Evolutionary conservation across 1,284 basidiomycete genomes (phyloP), one percentile per base, ranked within the genome.

Genomic region (Xerocomus amazonicus): DNA sequence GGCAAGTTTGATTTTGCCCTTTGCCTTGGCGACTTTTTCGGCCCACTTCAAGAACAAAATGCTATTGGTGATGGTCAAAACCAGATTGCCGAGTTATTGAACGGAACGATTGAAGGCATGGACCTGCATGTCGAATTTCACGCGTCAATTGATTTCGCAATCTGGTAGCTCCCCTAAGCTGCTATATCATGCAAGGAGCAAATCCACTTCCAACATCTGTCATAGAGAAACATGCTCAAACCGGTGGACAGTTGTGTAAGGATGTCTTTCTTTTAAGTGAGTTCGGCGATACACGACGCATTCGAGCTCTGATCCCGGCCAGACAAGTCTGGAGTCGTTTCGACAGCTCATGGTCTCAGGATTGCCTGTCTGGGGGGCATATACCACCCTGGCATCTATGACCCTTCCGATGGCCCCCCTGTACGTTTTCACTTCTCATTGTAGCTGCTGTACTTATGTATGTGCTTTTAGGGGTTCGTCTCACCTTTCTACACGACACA

Each of bases 1-100:
- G 95, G 95, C 48, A 92, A 92, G 59, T 99, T 99, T 65, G 87
- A 93, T 60, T 80, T 93, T 33, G 83, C 90, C 16, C 77, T 99
- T 39, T 88, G 93, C 57, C 74, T 83, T 3, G 95, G 96, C 6
- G 94, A 99, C 71, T 89, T 98, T 67, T 99, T 99, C 70, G 85
- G 83, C 4, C 77, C 77, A 9, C 68, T 73, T 16, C 74, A 73
- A 53, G 75, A 75, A 45, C 70, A 69, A 1, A 65, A 62, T 12
- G 60, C 74, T 1, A 66, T 63, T 17, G 56, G 51, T 9, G 69
- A 72, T 7, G 58, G 61, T 13, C 74, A 81, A 37, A 67, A 71
- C 32, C 83, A 92, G 49, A 62, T 80, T 12, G 64, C 65, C 6
- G 75, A 83, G 54, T 68, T 96, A 28, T 62, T 96, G 44, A 71